These are phyloP conservation scores for Porphyrellus sp. DNA, from an alignment of 1,284 basidiomycete species.

Conservation along the genomic window DNA sequence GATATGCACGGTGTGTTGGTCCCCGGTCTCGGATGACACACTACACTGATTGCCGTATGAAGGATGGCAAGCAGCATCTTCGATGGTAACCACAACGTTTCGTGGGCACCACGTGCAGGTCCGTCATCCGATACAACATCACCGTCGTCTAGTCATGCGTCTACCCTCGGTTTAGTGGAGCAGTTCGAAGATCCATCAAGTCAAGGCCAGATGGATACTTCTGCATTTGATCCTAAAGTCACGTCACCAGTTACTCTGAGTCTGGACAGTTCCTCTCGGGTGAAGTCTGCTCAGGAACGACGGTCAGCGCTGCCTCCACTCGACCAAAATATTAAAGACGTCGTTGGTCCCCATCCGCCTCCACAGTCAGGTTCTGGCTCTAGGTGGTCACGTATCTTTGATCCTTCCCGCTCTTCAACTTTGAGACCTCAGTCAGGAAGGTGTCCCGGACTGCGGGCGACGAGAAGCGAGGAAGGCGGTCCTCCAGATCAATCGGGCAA, in stretches of 20 bases:
- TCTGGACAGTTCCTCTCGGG: neutral
- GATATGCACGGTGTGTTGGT: constrained; percentile 70
- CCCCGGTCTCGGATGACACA: neutral
- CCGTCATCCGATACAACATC: constrained; percentile 35
- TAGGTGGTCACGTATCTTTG: neutral
- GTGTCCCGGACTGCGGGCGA: neutral
- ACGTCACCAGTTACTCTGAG: constrained; percentile 19
- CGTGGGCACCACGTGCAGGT: constrained; percentile 54
- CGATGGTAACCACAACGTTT: constrained; percentile 48
- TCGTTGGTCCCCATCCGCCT: constrained; percentile 32
- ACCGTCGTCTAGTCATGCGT: constrained; percentile 25
- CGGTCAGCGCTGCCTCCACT: constrained; percentile 55
- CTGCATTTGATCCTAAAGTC: constrained; percentile 40
- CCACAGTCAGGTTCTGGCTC: constrained; percentile 36
- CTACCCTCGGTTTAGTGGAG: constrained; percentile 21
- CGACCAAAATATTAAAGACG: constrained; percentile 36
- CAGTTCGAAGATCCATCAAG: constrained; percentile 2
- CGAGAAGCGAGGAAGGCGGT: neutral
- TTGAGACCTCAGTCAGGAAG: neutral
- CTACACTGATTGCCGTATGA: constrained; percentile 2
- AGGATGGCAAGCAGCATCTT: constrained; percentile 67
- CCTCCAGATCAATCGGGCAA: constrained; percentile 9
- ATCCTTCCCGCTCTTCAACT: neutral
- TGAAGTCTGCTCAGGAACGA: constrained; percentile 10
- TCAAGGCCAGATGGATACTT: constrained; percentile 27